Evolutionary conservation across 257 asterid genomes (phyloP).

Genomic region (Nicotiana knightiana): DNA sequence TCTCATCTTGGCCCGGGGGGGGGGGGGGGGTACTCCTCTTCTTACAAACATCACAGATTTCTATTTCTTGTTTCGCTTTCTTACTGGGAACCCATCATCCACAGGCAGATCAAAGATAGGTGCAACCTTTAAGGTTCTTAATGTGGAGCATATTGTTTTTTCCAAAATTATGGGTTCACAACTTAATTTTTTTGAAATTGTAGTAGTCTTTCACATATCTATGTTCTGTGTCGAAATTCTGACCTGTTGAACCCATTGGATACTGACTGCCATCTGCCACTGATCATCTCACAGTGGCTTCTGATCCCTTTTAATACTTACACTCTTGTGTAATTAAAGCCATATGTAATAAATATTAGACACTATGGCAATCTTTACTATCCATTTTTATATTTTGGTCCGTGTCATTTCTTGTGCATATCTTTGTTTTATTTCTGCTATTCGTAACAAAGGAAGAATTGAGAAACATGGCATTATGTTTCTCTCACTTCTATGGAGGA

Average conservation of each 20-base stretch:
- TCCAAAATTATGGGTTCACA: background rate
- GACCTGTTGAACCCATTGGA: background rate
- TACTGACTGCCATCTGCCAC: background rate
- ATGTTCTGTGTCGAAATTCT: background rate
- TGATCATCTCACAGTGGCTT: background rate
- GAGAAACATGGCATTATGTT: background rate
- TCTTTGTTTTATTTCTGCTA: background rate
- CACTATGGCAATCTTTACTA: background rate
- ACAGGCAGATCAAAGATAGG: too few relatives aligned
- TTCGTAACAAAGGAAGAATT: background rate
- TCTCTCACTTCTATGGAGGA: background rate
- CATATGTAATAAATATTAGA: background rate
- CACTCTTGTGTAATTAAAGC: too few relatives aligned
- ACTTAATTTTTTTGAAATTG: too few relatives aligned
- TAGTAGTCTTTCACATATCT: background rate
- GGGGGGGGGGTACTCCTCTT: background rate
- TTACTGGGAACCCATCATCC: too few relatives aligned
- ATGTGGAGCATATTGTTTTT: background rate
- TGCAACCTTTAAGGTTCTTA: too few relatives aligned
- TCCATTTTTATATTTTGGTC: background rate
- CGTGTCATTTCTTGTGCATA: background rate
- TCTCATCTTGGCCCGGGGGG: background rate
- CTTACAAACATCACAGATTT: background rate
- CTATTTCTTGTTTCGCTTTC: background rate
- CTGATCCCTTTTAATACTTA: too few relatives aligned